These are phyloP conservation scores for Backusella morwellensis DNA, from an alignment of 192 early-diverging fungal genomes.

Conservation along the genomic window DNA sequence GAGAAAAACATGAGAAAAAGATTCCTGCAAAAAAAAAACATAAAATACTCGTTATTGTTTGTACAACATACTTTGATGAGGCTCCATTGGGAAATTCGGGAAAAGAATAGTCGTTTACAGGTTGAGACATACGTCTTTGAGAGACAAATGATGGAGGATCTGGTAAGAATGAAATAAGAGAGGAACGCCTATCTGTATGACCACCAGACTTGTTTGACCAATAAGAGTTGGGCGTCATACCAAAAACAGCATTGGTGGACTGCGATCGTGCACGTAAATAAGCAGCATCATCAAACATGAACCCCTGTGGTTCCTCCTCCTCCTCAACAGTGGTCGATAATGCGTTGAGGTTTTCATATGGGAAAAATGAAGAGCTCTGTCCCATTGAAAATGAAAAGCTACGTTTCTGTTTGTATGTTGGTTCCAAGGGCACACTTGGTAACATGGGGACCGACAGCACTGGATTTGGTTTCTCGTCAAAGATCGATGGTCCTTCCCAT, in stretches of 20 bases:
- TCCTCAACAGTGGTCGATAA: slow-evolving; percentile 7
- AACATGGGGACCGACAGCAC: slow-evolving; percentile 42
- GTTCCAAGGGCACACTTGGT: slow-evolving; percentile 41
- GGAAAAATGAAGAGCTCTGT: slow-evolving; percentile 33
- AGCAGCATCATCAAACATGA: background rate
- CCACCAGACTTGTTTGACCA: background rate
- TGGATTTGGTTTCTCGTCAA: slow-evolving; percentile 13
- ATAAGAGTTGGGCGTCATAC: background rate
- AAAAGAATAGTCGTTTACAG: background rate
- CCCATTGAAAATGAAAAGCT: slow-evolving; percentile 59
- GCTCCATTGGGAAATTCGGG: slow-evolving; percentile 6
- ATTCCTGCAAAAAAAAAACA: background rate
- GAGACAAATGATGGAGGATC: slow-evolving; percentile 59
- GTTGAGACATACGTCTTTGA: slow-evolving; percentile 35
- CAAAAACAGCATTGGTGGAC: background rate
- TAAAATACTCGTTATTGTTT: background rate
- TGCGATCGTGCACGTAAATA: slow-evolving; percentile 9
- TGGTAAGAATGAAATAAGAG: slow-evolving; percentile 7
- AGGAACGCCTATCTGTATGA: slow-evolving; percentile 7
- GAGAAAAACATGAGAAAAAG: background rate
- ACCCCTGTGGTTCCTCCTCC: background rate
- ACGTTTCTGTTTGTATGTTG: slow-evolving; percentile 50
- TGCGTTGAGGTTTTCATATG: slow-evolving; percentile 13
- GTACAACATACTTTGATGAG: background rate
- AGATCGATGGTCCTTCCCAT: slow-evolving; percentile 7